Evolutionary conservation across 164 flowering plant genomes (phyloP), one percentile per base, ranked within the genome.

Genomic region (Aristolochia californica): DNA sequence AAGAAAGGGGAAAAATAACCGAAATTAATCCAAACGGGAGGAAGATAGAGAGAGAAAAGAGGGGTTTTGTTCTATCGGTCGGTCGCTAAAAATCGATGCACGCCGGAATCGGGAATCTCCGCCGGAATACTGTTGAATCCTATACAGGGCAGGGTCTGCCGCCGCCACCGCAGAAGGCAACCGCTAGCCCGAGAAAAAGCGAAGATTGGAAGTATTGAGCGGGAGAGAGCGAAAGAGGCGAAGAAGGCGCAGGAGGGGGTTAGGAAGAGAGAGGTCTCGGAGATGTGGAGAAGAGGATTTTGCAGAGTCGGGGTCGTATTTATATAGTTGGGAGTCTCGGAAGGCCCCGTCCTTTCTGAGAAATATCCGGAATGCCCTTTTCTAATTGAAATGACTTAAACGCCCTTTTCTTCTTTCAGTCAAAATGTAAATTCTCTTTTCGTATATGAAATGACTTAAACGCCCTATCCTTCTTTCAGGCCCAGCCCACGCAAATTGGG

Each of bases 331-430:
- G 15, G 15, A 15, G 1, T 43, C 16, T 43, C 45, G 16, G 1
- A 1, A 0, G 45, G 12, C 0, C 18, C 18, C 51, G n/a, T 34
- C 56, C 45, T 5, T 60, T 5, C n/a, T 13, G 23, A 2, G 50
- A 43, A 57, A 51, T 57, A 43, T 57, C 61, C 12, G 38, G 18
- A 56, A 57, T 50, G 61, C 66, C 55, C 16, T 18, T 11, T 5
- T 12, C 0, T 10, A 1, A 0, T 14, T 4, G 26, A 4, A 56
- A 50, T 56, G 48, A 56, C 66, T 14, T 34, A 38, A 48, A 7
- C 26, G 40, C 48, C 60, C 60, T 34, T 26, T 15, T 0, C 5
- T 34, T 44, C 20, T 15, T 56, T 17, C 25, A 20, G 23, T 25
- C 25, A 44, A 2, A 2, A 44, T 44, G 47, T 9, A 13, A 14